Evolutionary conservation across 2,329 filamentous ascomycete species (phyloP), one percentile per base, ranked within the genome.

Genomic region (Neodidymelliopsis sp.): DNA sequence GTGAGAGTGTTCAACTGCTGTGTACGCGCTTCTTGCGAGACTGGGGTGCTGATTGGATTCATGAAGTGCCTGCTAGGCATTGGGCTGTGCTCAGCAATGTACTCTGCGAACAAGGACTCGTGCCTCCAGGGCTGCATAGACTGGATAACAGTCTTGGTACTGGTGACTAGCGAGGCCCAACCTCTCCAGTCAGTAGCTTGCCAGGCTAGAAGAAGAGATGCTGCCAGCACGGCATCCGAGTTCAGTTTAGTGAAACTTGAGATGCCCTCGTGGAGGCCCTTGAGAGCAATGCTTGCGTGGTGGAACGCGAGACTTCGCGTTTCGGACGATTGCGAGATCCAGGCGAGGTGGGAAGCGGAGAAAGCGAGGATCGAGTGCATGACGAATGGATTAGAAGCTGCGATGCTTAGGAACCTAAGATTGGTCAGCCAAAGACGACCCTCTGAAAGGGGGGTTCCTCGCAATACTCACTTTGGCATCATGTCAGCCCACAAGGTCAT

Each of bases 131-230:
- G 82, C 57, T 92, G 89, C 91, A 97, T 97, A 31, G 90, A 88
- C 64, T 91, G 86, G 59, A 97, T 88, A 42, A 97, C 86, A 88
- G 92, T 69, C 18, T 52, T 52, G 7, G 42, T 46, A n/a, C 42
- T 42, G 18, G 48, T 45, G 80, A 96, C 94, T 52, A 97, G 79
- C 59, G 92, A 92, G 56, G 88, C 91, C 93, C 93, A 97, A 74
- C 77, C 87, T 80, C 82, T 95, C 93, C 92, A 97, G 77, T 97
- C 93, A 52, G 88, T 94, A 46, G 91, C 90, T 77, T 97, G 93
- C 92, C 94, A 97, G 27, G 92, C 95, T 38, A 99, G 82, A 36
- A 97, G 83, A 33, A 97, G 85, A 19, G 93, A 97, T 23, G 92
- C 90, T 19, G 92, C 93, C 44, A 99, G 82, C 54, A 97, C 87